Evolutionary conservation across 106 monocot species (phyloP), one percentile per base, ranked within the genome.

Genomic region (Allium cepa): DNA sequence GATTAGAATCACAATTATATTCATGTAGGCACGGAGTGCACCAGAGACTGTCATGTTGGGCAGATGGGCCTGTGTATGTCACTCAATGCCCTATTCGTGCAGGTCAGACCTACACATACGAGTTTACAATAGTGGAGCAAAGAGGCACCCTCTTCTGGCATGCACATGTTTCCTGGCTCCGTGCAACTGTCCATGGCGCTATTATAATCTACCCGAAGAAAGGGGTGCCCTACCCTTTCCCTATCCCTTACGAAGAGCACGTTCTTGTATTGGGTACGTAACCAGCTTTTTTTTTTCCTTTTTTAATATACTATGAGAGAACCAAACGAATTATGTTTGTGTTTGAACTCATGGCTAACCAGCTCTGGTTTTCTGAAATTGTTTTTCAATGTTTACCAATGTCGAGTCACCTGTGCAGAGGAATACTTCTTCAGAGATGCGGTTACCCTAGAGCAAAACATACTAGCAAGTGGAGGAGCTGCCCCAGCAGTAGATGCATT

Each of bases 141-240:
- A 68, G 60, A 63, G 74, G 79, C 15, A 79, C 79, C 3, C 67
- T 83, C 13, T 56, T 78, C 17, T 83, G 78, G 78, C 82, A 83
- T 47, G 78, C 82, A 8, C 82, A 83, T 61, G 27, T 78, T 26
- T 75, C 71, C 7, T 83, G 82, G 82, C 70, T 78, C 17, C 64
- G 82, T 3, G 78, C 70, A 10, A 83, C 82, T 0, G 74, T 83
- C 58, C 66, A 83, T 49, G 78, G 82, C 16, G 73, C 71, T 56
- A 67, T 83, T 57, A 57, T 83, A 46, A 45, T 83, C 18, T 78
- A 78, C 49, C 82, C 82, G 5, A 83, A 78, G 67, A 69, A 66
- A 17, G 78, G 78, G 4, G 75, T 78, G 14, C 71, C 82, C 14
- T 78, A 75, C 58, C 78, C 82, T n/a, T 83, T 83, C 59, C 70